These are phyloP conservation scores for Sclerotinia borealis DNA, from an alignment of 2,329 filamentous ascomycete genomes.

Conservation along the genomic window DNA sequence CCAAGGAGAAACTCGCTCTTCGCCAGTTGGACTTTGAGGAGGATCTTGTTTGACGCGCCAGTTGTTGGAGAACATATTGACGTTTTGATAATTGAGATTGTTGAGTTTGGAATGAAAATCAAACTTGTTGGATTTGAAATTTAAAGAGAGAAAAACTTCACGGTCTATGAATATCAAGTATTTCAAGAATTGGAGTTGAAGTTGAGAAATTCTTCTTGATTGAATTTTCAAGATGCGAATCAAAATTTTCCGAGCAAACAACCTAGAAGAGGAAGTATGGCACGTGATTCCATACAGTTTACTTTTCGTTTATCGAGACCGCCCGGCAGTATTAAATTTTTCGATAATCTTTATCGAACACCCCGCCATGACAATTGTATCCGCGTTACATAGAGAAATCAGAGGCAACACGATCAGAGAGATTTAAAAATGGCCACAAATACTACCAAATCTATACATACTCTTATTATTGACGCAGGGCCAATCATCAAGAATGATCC, in stretches of 20 bases:
- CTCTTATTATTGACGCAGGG: slow-evolving; percentile 82
- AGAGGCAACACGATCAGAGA: neutral
- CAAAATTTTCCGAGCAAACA: slow-evolving; percentile 11
- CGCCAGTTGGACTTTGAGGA: slow-evolving; percentile 7
- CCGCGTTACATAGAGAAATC: neutral
- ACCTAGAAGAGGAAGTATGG: neutral
- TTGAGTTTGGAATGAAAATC: slow-evolving; percentile 1
- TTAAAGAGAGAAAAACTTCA: neutral
- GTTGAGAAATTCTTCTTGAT: neutral
- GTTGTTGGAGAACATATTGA: slow-evolving; percentile 25
- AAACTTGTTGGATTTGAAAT: neutral
- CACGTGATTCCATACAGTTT: neutral
- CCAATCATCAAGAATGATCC: slow-evolving; percentile 93
- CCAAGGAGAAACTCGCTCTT: slow-evolving; percentile 7
- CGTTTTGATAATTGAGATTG: neutral
- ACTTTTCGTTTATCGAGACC: slow-evolving; percentile 10
- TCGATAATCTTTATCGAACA: slow-evolving; percentile 12
- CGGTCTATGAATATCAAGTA: neutral
- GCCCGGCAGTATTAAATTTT: slow-evolving; percentile 12
- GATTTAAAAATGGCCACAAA: slow-evolving; percentile 25
- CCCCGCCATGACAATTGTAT: slow-evolving; percentile 16
- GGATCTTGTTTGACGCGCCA: slow-evolving; percentile 25
- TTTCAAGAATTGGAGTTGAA: slow-evolving; percentile 1
- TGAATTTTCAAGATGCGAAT: slow-evolving; percentile 1
- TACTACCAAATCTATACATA: slow-evolving; percentile 63